These are phyloP conservation scores for Pseudogymnoascus pannorum DNA, from an alignment of 2,329 filamentous ascomycete species.

Conservation along the genomic window DNA sequence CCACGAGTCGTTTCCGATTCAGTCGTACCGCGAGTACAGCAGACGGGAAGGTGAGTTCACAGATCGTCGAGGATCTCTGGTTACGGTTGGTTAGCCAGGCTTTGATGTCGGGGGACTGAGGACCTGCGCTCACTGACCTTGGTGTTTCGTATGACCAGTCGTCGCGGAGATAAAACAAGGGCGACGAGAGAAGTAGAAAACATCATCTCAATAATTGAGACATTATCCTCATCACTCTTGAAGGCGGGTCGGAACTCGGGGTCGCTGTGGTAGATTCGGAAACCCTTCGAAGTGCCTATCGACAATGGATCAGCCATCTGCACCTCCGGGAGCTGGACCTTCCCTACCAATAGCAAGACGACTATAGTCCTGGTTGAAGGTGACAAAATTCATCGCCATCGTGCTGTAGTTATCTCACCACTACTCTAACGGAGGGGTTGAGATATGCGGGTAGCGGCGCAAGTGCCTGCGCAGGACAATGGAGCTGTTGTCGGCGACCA, in stretches of 20 bases:
- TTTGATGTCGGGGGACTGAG: neutral
- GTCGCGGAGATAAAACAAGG: slow-evolving; percentile 81
- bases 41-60: slow-evolving; percentile 97
- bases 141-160: slow-evolving; percentile 94
- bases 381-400: slow-evolving; percentile 93
- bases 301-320: slow-evolving; percentile 12
- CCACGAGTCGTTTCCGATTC: slow-evolving; percentile 88
- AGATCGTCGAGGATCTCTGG: slow-evolving; percentile 73
- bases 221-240: slow-evolving; percentile 89
- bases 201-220: slow-evolving; percentile 95
- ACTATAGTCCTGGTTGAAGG: slow-evolving; percentile 98
- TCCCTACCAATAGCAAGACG: slow-evolving; percentile 80
- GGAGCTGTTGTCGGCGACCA: neutral
- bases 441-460: neutral
- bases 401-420: slow-evolving; percentile 22
- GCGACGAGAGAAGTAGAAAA: slow-evolving; percentile 97
- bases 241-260: slow-evolving; percentile 85
- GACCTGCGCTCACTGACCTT: slow-evolving; percentile 51
- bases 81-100: neutral
- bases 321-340: neutral
- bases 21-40: slow-evolving; percentile 88
- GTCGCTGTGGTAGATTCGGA: slow-evolving; percentile 94
- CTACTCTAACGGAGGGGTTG: neutral
- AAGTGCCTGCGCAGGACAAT: slow-evolving; percentile 7
- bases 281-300: slow-evolving; percentile 82